phyloP scores from a whole-genome alignment of 768 basidiomycete species.

The Hortiboletus flavorubellus region DNA sequence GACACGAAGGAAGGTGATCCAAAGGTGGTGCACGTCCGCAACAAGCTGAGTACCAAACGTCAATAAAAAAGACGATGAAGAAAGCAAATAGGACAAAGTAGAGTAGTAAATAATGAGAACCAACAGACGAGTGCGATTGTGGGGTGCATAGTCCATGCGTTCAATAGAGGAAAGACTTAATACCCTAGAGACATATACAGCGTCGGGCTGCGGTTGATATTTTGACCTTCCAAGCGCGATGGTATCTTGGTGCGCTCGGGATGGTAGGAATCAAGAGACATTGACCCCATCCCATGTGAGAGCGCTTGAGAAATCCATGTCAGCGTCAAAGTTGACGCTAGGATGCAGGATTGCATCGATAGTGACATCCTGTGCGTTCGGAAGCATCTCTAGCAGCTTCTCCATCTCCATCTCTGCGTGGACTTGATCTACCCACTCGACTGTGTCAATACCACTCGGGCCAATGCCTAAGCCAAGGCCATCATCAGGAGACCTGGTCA shows the following conservation, averaged over 20 bases:
- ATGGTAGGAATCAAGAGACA: constrained; percentile 20
- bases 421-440: constrained; percentile 28
- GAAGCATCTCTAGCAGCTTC: constrained; percentile 54
- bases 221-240: constrained; percentile 16
- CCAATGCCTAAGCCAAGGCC: constrained; percentile 20
- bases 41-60: not conserved
- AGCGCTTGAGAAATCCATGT: constrained; percentile 27
- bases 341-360: constrained; percentile 21
- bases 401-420: constrained; percentile 55
- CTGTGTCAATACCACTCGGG: constrained; percentile 15
- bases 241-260: constrained; percentile 2
- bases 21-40: not conserved
- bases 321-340: constrained; percentile 20
- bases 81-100: constrained; percentile 24
- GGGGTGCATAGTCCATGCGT: constrained; percentile 19
- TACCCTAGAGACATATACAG: constrained; percentile 11
- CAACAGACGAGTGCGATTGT: constrained; percentile 11
- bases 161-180: constrained; percentile 13
- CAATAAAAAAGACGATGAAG: constrained; percentile 10
- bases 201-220: constrained; percentile 5
- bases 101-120: constrained; percentile 26
- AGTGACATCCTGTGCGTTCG: constrained; percentile 32
- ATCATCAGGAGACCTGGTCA: constrained; percentile 4
- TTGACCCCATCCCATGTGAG: constrained; percentile 30
- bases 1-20: constrained; percentile 1